A percentile compares a stretch with the other conserved stretches of the same genome.
Conservation (phyloP, 2,329 filamentous ascomycete genomes). For the Clarireedia hainanense region DNA sequence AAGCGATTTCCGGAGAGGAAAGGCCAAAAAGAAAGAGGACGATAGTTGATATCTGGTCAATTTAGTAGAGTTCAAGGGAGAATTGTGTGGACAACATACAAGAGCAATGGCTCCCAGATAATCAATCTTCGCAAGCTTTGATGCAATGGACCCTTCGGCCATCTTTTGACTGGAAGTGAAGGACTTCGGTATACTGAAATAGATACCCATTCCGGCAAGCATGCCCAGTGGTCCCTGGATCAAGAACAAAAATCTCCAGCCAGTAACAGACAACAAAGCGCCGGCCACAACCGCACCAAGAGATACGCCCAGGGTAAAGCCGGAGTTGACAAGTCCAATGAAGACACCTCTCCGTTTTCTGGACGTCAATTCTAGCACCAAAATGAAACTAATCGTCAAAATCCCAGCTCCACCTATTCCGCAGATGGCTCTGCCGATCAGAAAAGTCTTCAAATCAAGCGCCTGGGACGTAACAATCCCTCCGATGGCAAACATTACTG, state of each 20-base stretch:
- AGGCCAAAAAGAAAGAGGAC: slow-evolving; percentile 67
- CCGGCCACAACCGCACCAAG: slow-evolving; percentile 65
- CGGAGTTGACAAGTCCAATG: slow-evolving; percentile 66
- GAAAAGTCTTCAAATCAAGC: slow-evolving; percentile 50
- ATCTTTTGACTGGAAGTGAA: slow-evolving; percentile 31
- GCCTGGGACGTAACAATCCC: slow-evolving; percentile 58
- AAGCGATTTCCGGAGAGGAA: slow-evolving; percentile 52
- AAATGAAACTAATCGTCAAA: slow-evolving; percentile 64
- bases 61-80: slow-evolving; percentile 12
- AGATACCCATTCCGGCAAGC: slow-evolving; percentile 52
- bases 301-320: slow-evolving; percentile 63
- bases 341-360: slow-evolving; percentile 62
- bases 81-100: slow-evolving; percentile 34
- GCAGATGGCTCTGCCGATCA: slow-evolving; percentile 59
- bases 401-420: slow-evolving; percentile 66
- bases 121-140: slow-evolving; percentile 61
- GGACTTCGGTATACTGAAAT: slow-evolving; percentile 54
- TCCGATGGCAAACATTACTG: slow-evolving; percentile 52
- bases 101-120: slow-evolving; percentile 65
- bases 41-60: slow-evolving; percentile 52
- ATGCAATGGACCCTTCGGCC: slow-evolving; percentile 32
- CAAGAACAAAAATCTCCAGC: slow-evolving; percentile 71
- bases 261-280: slow-evolving; percentile 51
- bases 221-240: slow-evolving; percentile 59
- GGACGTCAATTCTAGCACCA: slow-evolving; percentile 66